Conservation (phyloP, 768 basidiomycete genomes). For the Lenzites betulinus region DNA sequence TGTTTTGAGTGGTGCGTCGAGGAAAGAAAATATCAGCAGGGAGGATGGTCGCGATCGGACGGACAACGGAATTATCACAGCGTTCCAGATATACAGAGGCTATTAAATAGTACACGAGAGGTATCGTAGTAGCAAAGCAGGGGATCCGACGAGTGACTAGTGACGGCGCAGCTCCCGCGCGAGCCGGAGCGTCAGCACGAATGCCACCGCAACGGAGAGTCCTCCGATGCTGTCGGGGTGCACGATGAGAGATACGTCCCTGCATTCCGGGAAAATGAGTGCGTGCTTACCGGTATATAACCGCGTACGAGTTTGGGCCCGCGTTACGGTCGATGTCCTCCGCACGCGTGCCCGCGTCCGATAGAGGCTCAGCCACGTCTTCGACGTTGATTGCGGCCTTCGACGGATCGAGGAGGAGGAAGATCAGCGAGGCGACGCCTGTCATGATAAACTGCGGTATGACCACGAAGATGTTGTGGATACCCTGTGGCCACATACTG, state of each 20-base stretch:
- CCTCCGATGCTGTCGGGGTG: conserved; percentile 71
- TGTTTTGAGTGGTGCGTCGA: conserved; percentile 48
- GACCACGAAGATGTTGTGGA: conserved; percentile 94
- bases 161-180: conserved; percentile 51
- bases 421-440: conserved; percentile 80
- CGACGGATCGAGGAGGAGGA: conserved; percentile 78
- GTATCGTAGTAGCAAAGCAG: not conserved
- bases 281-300: conserved; percentile 73
- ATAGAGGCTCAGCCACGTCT: not conserved
- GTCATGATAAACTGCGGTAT: conserved; percentile 94
- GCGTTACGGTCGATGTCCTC: conserved; percentile 30
- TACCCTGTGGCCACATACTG: conserved; percentile 61
- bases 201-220: conserved; percentile 54
- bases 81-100: not conserved
- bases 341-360: conserved; percentile 13
- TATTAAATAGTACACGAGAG: not conserved
- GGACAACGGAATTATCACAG: not conserved
- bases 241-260: no score
- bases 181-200: conserved; percentile 54
- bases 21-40: not conserved
- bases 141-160: not conserved
- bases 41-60: not conserved
- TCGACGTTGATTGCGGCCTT: conserved; percentile 36
- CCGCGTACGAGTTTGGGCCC: conserved; percentile 69
- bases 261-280: no score